Evolutionary conservation across 768 basidiomycete genomes (phyloP), one percentile per base, ranked within the genome.

Genomic region (Pulveroboletus sp.): DNA sequence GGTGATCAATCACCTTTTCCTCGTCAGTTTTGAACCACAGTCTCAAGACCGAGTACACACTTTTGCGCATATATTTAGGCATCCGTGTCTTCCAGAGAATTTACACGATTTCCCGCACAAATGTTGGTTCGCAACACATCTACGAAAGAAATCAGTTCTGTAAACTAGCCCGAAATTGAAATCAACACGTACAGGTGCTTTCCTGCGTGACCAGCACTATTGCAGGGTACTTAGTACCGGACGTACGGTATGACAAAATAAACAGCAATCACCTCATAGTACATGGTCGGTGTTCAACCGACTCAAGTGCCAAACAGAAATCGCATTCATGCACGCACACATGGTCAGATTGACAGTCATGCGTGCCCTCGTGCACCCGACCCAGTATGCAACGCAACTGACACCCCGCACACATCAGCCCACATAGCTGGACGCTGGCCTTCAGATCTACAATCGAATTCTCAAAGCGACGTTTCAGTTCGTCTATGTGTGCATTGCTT

Each of bases 131-230:
- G 76, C 70, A 26, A 73, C 64, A 53, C 82, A 85, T 48, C 83
- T 85, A 30, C n/a, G 30, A 38, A 37, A 10, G 19, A 36, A 30
- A 24, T 0, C 10, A 54, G 4, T 32, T 27, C n/a, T 5, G 16
- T 7, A 29, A n/a, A 0, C 2, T 2, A 1, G 5, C 14, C 17
- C 6, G 2, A 2, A 4, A 17, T 36, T 5, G 16, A 0, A 27
- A 14, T 2, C 2, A 34, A 41, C 23, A 57, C 75, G 4, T 60
- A 82, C 82, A 80, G 71, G 53, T 83, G 82, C 10, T 65, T 68
- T 13, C 78, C 80, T 17, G 73, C 61, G 51, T 84, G 82, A 0
- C 82, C 82, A 26, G 80, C 81, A n/a, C 81, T 83, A 29, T 22
- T 0, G 3, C n/a, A 12, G 37, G n/a, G 4, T 24, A 19, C 16